Evolutionary conservation across 2,329 filamentous ascomycete species (phyloP), one percentile per base, ranked within the genome.

Genomic region (Alternaria viburni): DNA sequence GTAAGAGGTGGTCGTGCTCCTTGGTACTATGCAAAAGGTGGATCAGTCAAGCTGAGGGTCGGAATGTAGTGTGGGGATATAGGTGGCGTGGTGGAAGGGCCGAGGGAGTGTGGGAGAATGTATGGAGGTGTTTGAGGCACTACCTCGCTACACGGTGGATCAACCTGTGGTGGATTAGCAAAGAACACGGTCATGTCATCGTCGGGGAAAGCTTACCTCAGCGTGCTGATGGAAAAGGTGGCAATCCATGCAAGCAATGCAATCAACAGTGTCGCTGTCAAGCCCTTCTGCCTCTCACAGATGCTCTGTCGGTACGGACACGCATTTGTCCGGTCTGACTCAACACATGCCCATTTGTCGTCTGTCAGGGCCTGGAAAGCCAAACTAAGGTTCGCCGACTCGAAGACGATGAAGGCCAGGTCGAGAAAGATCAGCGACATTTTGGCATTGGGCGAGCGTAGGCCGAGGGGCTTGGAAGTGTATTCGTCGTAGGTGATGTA

Each of bases 401-500:
- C 95, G 83, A 99, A 97, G 45, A 98, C 94, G 74, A 99, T 97
- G 78, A 99, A 99, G 74, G 97, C 90, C 4, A 99, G 86, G 80
- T 99, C 96, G 61, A 97, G 87, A 58, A 99, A 88, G 64, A 98
- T 92, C 54, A 99, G 88, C 13, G 92, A 89, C 68, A 97, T 91
- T 79, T 99, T 99, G 52, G 93, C 91, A 60, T 90, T 90, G 10
- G 93, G 89, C 7, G 90, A 90, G 46, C 96, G 91, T 64, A 99
- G 83, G 2, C 96, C 96, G 19, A 99, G 84, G 21, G 96, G 96
- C 77, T 96, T 96, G 28, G 93, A 93, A 6, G 93, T 96, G 81
- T 97, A 98, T 82, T 99, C 96, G 77, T 99, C 96, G 82, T 90
- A 97, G 23, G 94, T 96, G 82, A 98, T 96, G 81, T 97, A 98